These are phyloP conservation scores for Lithospermum erythrorhizon DNA, from an alignment of 257 asterid species.

Conservation along the genomic window DNA sequence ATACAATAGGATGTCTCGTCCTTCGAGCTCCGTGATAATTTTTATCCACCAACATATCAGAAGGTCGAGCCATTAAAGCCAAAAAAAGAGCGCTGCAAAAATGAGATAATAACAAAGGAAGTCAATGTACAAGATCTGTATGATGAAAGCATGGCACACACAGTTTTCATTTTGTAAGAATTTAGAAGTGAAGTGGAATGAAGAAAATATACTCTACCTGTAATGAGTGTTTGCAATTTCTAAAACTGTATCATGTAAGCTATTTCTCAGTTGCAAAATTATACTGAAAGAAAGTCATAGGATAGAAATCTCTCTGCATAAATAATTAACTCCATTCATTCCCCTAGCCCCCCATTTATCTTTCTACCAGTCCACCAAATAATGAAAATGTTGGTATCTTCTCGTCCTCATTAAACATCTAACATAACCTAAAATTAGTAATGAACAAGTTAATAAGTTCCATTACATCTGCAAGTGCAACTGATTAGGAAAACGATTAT, in stretches of 20 bases:
- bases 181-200: neutral
- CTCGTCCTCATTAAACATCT: too few relatives aligned
- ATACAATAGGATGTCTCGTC: neutral
- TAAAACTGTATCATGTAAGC: too few relatives aligned
- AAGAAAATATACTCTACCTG: too few relatives aligned
- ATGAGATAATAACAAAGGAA: neutral
- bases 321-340: neutral
- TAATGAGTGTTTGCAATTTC: too few relatives aligned
- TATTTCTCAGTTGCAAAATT: too few relatives aligned
- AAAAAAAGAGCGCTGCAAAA: conserved; percentile 49
- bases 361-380: neutral
- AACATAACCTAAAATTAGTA: too few relatives aligned
- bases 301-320: neutral
- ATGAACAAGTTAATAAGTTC: neutral
- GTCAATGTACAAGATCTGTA: neutral
- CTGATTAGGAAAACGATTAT: neutral
- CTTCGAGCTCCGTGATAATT: neutral
- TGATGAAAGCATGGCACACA: neutral
- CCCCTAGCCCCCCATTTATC: neutral
- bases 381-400: too few relatives aligned
- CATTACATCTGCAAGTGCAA: neutral
- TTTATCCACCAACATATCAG: conserved; percentile 13
- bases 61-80: conserved; percentile 92
- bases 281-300: too few relatives aligned
- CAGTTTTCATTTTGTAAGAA: neutral